These are phyloP conservation scores for Trichosporon asahii DNA, from an alignment of 1,284 basidiomycete species.

Conservation along the genomic window DNA sequence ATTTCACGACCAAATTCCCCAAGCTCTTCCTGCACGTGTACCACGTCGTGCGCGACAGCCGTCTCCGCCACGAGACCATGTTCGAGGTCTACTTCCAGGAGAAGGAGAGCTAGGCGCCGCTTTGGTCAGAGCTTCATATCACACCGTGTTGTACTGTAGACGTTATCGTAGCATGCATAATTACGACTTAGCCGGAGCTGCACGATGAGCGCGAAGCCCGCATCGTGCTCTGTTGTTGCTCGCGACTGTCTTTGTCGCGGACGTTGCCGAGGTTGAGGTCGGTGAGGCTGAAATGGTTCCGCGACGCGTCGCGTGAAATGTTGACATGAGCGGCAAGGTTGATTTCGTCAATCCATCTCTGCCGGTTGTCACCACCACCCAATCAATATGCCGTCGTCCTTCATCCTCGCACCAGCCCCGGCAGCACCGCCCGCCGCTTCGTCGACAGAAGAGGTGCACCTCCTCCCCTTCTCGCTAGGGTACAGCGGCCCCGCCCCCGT, in stretches of 20 bases:
- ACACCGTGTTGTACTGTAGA: slow-evolving; percentile 4
- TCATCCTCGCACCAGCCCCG: slow-evolving; percentile 13
- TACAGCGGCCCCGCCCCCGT: slow-evolving; percentile 21
- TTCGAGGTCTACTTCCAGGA: slow-evolving; percentile 70
- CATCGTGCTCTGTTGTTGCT: background rate
- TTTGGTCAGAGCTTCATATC: background rate
- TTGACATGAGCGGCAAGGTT: background rate
- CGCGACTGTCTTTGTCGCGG: background rate
- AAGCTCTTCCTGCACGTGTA: slow-evolving; percentile 88
- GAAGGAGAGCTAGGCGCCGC: slow-evolving; percentile 7
- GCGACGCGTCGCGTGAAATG: background rate
- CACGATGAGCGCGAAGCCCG: background rate
- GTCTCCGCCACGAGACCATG: slow-evolving; percentile 72
- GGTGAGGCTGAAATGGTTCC: background rate
- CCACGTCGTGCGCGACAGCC: slow-evolving; percentile 64
- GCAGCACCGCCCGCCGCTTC: too few relatives aligned
- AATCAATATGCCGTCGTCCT: slow-evolving; percentile 14
- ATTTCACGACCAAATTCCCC: slow-evolving; percentile 92
- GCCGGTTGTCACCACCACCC: background rate
- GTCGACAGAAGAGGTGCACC: slow-evolving; percentile 27
- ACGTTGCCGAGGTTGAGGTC: background rate
- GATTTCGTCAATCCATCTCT: background rate
- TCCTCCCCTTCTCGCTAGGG: slow-evolving; percentile 45
- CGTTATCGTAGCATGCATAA: slow-evolving; percentile 1
- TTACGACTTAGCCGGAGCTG: background rate